Conservation (phyloP, 2,329 filamentous ascomycete genomes). For the Fusarium denticulatum region DNA sequence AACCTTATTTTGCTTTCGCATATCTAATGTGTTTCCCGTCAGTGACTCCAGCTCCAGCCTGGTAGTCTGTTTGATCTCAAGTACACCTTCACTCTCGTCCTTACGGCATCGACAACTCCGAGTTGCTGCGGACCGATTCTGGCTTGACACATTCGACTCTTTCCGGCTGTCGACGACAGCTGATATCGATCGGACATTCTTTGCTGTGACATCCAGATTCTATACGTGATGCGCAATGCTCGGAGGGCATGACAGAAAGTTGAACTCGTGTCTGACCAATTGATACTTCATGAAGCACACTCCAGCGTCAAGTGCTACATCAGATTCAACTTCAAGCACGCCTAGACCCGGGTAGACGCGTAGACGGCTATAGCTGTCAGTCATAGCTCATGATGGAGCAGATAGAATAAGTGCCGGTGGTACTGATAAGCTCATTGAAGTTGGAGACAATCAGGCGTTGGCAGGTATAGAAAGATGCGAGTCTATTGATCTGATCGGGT, state of each 20-base stretch:
- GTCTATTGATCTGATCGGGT: constrained; percentile 41
- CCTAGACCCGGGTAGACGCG: constrained; percentile 50
- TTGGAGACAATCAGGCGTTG: constrained; percentile 34
- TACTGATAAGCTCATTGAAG: constrained; percentile 56
- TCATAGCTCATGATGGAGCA: constrained; percentile 59
- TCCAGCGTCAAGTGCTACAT: constrained; percentile 54
- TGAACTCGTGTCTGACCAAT: constrained; percentile 29
- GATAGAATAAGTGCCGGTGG: constrained; percentile 61
- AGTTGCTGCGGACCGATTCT: constrained; percentile 41
- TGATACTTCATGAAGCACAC: constrained; percentile 57
- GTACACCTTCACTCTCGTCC: background rate
- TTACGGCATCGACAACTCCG: constrained; percentile 47
- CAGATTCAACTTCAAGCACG: constrained; percentile 52
- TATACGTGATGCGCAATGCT: constrained; percentile 1
- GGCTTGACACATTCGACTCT: constrained; percentile 58
- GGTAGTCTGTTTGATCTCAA: constrained; percentile 37
- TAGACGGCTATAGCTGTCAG: constrained; percentile 64
- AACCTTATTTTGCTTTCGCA: background rate
- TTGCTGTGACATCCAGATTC: constrained; percentile 54
- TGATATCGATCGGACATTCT: constrained; percentile 70
- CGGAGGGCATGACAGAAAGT: background rate
- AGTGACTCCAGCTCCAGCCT: constrained; percentile 53
- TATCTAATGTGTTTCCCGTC: background rate
- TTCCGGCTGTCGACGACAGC: constrained; percentile 68
- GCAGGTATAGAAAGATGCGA: constrained; percentile 33